Base-by-base conservation (phyloP, 73 alveolate genomes). In the Effrenium voratum region DNA sequence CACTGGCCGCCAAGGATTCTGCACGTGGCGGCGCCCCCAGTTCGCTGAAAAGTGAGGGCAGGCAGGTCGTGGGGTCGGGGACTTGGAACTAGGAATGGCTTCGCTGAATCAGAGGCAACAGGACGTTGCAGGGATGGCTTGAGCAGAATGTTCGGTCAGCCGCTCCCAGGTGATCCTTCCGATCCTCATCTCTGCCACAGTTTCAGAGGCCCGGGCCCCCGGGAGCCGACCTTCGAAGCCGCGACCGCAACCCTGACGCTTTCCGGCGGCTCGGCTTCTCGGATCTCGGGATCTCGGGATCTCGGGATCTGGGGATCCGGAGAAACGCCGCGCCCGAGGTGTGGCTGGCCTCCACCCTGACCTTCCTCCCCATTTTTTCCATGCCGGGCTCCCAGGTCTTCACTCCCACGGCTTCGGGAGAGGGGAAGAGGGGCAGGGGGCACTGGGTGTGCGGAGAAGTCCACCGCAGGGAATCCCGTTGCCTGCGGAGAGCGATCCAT, bases 341-440 rank as follows among this genome's bases (percentile, higher is more conserved):
- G 40, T 87, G 95, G 95, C 57, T 87, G 50, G 95, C 95, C 45
- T 52, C 57, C 84, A 87, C 95, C 13, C n/a, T 87, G 68, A 87
- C 95, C 40, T 87, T 87, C 41, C 70, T 87, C 60, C 95, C 95
- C 19, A 87, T 87, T 72, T 87, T 87, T 52, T 87, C 95, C 32
- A 87, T 87, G 95, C 28, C 19, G 70, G 32, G 43, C 19, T 70
- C 95, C 43, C 57, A 72, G 59, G 26, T 15, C 26, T 19, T 52
- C n/a, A n/a, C n/a, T n/a, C n/a, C n/a, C n/a, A n/a, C n/a, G n/a
- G n/a, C 8, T 52, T 19, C 26, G 19, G 19, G 63, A 52, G 63
- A 52, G 63, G 19, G 63, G 63, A 52, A 52, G 63, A 19, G 63
- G 19, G 63, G 19, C 26, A 52, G 63, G 63, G 63, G 63, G 63